Percentiles rank a stretch among this genome's conserved stretches.
Evolutionary conservation across 2,329 filamentous ascomycete genomes (phyloP).

Genomic region (Aspergillus ustus): DNA sequence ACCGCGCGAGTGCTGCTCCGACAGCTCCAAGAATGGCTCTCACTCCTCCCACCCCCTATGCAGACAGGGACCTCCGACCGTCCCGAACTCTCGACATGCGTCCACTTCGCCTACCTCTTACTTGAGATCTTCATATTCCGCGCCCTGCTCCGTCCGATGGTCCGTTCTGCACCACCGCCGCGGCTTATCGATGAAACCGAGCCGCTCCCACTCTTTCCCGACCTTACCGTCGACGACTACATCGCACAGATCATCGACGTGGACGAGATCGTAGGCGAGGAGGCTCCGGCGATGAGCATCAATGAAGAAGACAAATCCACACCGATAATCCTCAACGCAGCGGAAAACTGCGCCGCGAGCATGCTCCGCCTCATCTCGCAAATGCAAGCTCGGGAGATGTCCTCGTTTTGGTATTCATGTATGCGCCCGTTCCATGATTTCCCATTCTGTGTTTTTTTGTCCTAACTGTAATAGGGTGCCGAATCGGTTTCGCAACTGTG

Average conservation of each 20-base stretch:
- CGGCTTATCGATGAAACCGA: conserved; percentile 28
- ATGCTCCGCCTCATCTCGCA: conserved; percentile 34
- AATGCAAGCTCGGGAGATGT: conserved; percentile 35
- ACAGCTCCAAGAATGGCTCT: conserved; percentile 37
- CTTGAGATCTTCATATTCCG: conserved; percentile 42
- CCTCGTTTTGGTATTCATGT: conserved; percentile 41
- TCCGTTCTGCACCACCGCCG: conserved; percentile 33
- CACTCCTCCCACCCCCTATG: not conserved
- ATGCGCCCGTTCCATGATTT: conserved; percentile 17
- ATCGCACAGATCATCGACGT: conserved; percentile 31
- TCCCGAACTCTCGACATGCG: conserved; percentile 10
- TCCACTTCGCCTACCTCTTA: conserved; percentile 43
- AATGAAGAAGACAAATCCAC: conserved; percentile 30
- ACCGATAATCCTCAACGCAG: conserved; percentile 34
- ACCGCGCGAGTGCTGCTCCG: conserved; percentile 33
- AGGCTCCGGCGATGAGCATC: conserved; percentile 29
- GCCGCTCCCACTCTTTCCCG: conserved; percentile 1
- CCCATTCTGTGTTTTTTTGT: not conserved
- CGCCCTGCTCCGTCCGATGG: conserved; percentile 39
- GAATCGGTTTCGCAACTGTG: conserved; percentile 40
- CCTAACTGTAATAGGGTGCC: conserved; percentile 31
- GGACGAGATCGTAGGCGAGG: conserved; percentile 4
- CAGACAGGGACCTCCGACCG: not conserved
- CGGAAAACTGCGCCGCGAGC: conserved; percentile 38
- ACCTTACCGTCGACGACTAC: conserved; percentile 26